These are phyloP conservation scores for Alternaria sp. DNA, from an alignment of 2,329 filamentous ascomycete species.

Conservation along the genomic window DNA sequence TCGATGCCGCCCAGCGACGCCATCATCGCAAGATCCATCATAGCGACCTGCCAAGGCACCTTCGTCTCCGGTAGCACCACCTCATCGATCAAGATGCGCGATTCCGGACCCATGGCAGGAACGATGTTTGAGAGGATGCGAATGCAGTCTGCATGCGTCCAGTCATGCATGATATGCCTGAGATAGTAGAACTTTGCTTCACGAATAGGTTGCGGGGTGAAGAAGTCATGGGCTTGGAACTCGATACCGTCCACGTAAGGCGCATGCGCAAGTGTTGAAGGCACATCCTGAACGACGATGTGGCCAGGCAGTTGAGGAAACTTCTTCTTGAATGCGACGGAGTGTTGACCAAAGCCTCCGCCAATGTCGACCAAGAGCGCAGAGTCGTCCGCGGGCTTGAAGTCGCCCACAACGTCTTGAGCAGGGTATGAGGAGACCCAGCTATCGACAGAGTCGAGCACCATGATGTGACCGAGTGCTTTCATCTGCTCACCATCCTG, in stretches of 20 bases:
- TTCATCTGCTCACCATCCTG: slow-evolving; percentile 34
- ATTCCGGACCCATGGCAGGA: slow-evolving; percentile 35
- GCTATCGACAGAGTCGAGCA: slow-evolving; percentile 23
- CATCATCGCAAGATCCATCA: slow-evolving; percentile 40
- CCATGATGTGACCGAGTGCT: slow-evolving; percentile 37
- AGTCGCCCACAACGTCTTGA: slow-evolving; percentile 16
- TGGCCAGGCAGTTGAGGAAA: slow-evolving; percentile 19
- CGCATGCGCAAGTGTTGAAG: slow-evolving; percentile 26
- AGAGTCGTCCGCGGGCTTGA: slow-evolving; percentile 19
- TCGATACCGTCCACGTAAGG: slow-evolving; percentile 27
- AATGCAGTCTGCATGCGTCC: slow-evolving; percentile 35
- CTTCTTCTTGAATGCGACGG: slow-evolving; percentile 27
- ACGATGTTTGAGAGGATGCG: slow-evolving; percentile 35
- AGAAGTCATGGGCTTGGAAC: slow-evolving; percentile 44
- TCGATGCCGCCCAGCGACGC: slow-evolving; percentile 32
- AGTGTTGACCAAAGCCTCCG: slow-evolving; percentile 42
- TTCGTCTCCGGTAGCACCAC: slow-evolving; percentile 37
- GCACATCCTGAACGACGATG: slow-evolving; percentile 37
- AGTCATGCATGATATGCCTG: slow-evolving; percentile 44
- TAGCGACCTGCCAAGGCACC: slow-evolving; percentile 38
- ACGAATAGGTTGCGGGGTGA: slow-evolving; percentile 34
- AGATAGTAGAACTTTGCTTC: slow-evolving; percentile 45
- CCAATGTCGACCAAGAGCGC: slow-evolving; percentile 41
- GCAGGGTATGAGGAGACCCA: slow-evolving; percentile 34
- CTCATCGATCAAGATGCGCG: slow-evolving; percentile 42